Base-by-base conservation (phyloP, 495 filamentous ascomycete species). In the Thozetella sp. region DNA sequence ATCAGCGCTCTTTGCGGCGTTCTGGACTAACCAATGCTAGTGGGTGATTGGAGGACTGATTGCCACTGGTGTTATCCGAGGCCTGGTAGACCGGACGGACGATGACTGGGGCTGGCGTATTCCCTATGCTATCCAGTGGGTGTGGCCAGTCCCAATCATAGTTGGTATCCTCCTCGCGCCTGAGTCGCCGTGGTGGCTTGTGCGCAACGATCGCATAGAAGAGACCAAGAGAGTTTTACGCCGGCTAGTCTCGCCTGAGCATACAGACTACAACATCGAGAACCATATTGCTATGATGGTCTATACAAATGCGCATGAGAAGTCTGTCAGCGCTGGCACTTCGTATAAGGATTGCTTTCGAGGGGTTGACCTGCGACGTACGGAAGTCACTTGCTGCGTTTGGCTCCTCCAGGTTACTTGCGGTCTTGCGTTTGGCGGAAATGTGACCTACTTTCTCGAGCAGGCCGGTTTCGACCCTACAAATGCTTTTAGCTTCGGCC, bases 281-380 rank as follows among this genome's bases (percentile, higher is more conserved):
- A 89, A 93, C 71, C 91, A 88, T 0, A 78, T 95, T 40, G 81
- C 89, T 50, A 93, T 93, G 90, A 93, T 93, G 88, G 86, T 90
- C 23, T 90, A 92, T 64, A 93, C 90, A 11, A 90, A 87, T 10
- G 88, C 88, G 1, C 74, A 93, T 12, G 91, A 94, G 67, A 76
- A 86, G 58, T 87, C 87, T 71, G 86, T 87, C 57, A 89, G 86
- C 22, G 73, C 74, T 25, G 86, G 88, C 19, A 83, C 89, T n/a
- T 85, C 79, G 52, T 92, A 90, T 63, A 61, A 80, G 56, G 90
- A 93, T 63, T 90, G 90, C 72, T 93, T 93, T 79, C 87, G 81
- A 64, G 90, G 90, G 1, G 82, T 83, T 19, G 88, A 95, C 63
- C 75, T 86, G 25, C 85, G 89, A 45, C 88, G 91, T 22, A 95